These are phyloP conservation scores for Eutypa lata DNA, from an alignment of 2,329 filamentous ascomycete genomes.

Conservation along the genomic window DNA sequence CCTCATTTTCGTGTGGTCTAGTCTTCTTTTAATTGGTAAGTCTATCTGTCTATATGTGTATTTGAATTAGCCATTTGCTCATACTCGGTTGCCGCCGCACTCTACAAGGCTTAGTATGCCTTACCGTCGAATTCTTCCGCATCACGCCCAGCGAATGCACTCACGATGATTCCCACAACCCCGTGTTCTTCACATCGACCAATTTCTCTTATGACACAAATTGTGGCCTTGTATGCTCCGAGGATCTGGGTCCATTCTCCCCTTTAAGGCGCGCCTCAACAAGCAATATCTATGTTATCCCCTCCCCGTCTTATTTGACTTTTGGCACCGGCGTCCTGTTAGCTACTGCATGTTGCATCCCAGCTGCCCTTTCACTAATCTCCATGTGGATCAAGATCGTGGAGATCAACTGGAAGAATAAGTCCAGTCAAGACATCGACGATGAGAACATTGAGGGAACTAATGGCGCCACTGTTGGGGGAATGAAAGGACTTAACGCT, in stretches of 20 bases:
- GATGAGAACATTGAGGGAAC: conserved; percentile 47
- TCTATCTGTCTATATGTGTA: neutral
- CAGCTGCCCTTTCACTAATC: conserved; percentile 58
- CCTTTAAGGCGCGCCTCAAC: conserved; percentile 52
- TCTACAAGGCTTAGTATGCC: conserved; percentile 51
- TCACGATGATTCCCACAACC: conserved; percentile 33
- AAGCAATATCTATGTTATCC: conserved; percentile 62
- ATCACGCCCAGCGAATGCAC: conserved; percentile 41
- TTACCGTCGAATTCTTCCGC: conserved; percentile 64
- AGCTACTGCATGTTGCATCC: conserved; percentile 62
- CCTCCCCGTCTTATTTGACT: conserved; percentile 50
- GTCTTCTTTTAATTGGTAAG: conserved; percentile 56
- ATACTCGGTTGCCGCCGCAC: neutral
- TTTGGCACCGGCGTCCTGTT: conserved; percentile 60
- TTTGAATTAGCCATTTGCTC: neutral
- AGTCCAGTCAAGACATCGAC: conserved; percentile 31
- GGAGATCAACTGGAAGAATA: conserved; percentile 56
- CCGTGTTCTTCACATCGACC: conserved; percentile 30
- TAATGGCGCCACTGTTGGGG: conserved; percentile 49
- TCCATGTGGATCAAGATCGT: conserved; percentile 64
- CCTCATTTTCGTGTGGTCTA: conserved; percentile 65
- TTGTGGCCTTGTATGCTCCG: conserved; percentile 48
- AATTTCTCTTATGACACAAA: conserved; percentile 42
- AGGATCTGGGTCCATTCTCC: conserved; percentile 46
- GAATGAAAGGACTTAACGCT: conserved; percentile 54